Evolutionary conservation across 1,139 yeast species (phyloP), one percentile per base, ranked within the genome.

Genomic region (Diutina ranongensis): DNA sequence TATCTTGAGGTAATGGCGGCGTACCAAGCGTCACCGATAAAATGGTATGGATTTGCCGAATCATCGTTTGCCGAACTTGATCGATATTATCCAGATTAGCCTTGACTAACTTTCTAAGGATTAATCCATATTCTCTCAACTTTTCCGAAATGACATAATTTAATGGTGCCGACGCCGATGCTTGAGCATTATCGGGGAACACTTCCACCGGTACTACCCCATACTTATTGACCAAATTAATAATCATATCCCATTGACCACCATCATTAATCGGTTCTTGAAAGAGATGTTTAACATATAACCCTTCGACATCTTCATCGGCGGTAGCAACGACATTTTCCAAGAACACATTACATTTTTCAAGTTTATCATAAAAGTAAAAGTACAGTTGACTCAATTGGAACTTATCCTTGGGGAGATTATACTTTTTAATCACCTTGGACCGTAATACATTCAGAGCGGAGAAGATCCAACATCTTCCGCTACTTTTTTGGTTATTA

Each of bases 401-500:
- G 59, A 85, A 78, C 45, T 56, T 53, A 48, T 62, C 71, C 46
- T 79, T 80, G 54, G 79, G 76, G 55, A 86, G 62, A 55, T 81
- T 78, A 60, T 79, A 74, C 58, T 74, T 74, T 54, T 73, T 67
- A 61, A 82, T 79, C 44, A 83, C 76, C 46, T 71, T 72, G 45
- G 82, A 61, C 54, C 95, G 70, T 54, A 85, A 64, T 46, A 82
- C 74, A 55, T 85, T 86, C 47, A 85, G 77, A 1, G 92, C 75
- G 8, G 95, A 95, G 62, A 85, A 85, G 52, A 86, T 70, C 95
- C 95, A 86, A 62, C 95, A 86, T 55, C 95, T 68, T 35, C 95
- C 95, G 15, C 86, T 76, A 34, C 74, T 61, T 56, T 75, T 74
- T 62, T 86, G 95, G 62, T 82, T 79, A 55, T 85, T 80, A 46